A percentile compares a stretch with the other conserved stretches of the same genome.
Conservation (phyloP, 2,329 filamentous ascomycete species). For the Hyphodiscus sp. region DNA sequence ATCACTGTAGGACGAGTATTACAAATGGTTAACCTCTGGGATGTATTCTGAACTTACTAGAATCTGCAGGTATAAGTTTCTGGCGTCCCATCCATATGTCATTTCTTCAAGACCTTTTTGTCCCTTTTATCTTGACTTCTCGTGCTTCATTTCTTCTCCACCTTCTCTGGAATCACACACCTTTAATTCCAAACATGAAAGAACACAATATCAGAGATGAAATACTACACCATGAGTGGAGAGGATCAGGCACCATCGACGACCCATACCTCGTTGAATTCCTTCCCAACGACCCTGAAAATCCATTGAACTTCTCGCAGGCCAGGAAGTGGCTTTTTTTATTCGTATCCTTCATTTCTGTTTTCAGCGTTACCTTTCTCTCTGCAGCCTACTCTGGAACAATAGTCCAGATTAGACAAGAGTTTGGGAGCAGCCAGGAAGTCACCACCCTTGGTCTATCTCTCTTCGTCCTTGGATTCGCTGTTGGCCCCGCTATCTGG, state of each 20-base stretch:
- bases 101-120: no score
- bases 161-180: no score
- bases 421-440: conserved; percentile 29
- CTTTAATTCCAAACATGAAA: no score
- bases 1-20: no score
- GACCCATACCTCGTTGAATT: conserved; percentile 36
- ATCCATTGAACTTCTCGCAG: conserved; percentile 31
- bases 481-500: conserved; percentile 36
- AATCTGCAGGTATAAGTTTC: no score
- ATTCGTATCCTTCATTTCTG: conserved; percentile 13
- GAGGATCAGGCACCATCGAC: conserved; percentile 28
- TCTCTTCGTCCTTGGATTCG: conserved; percentile 37
- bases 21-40: no score
- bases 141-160: no score
- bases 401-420: conserved; percentile 26
- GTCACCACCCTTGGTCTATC: conserved; percentile 35
- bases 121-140: no score
- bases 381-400: conserved; percentile 36
- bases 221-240: no score
- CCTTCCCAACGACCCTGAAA: conserved; percentile 34
- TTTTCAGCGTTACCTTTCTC: conserved; percentile 33
- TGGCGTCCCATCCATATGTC: no score
- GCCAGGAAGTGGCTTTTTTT: conserved; percentile 29
- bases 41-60: no score
- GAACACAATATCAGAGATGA: no score